Percentiles rank a stretch among this genome's conserved stretches.
Conservation (phyloP, 805 yeast genomes). For the Candida chilensis region DNA sequence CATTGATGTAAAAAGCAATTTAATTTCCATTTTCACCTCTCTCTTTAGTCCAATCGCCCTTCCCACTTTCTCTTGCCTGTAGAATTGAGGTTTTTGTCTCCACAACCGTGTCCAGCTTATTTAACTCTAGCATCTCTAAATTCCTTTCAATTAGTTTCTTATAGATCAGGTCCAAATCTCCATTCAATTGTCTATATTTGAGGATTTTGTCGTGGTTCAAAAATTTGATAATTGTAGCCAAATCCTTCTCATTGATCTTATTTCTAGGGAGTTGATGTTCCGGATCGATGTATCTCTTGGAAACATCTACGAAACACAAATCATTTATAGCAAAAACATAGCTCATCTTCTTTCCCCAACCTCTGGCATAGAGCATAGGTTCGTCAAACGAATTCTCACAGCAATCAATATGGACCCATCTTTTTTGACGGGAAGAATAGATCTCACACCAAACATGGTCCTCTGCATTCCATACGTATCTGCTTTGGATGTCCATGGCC, state of each 20-base stretch:
- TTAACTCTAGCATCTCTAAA: background rate
- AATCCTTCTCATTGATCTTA: constrained; percentile 27
- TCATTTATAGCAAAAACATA: constrained; percentile 66
- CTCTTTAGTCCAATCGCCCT: constrained; percentile 60
- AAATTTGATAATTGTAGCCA: constrained; percentile 20
- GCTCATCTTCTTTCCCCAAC: constrained; percentile 95
- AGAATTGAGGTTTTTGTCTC: constrained; percentile 3
- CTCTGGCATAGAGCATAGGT: constrained; percentile 66
- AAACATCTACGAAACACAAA: constrained; percentile 60
- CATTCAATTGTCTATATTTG: constrained; percentile 2
- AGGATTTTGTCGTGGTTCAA: constrained; percentile 21
- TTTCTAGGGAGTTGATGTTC: constrained; percentile 37
- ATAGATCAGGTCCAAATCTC: constrained; percentile 1
- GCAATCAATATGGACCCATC: constrained; percentile 87
- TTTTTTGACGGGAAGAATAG: constrained; percentile 44
- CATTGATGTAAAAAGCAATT: no score
- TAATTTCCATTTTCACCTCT: constrained; percentile 69
- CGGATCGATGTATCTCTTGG: constrained; percentile 50
- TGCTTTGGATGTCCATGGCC: constrained; percentile 52
- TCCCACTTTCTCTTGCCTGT: constrained; percentile 68
- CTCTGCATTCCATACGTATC: constrained; percentile 83
- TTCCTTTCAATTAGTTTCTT: no score
- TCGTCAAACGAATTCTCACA: constrained; percentile 84
- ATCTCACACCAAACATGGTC: constrained; percentile 98
- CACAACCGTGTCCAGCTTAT: background rate